phyloP scores from a whole-genome alignment of 2,329 filamentous ascomycete species.

The Knufia petricola region DNA sequence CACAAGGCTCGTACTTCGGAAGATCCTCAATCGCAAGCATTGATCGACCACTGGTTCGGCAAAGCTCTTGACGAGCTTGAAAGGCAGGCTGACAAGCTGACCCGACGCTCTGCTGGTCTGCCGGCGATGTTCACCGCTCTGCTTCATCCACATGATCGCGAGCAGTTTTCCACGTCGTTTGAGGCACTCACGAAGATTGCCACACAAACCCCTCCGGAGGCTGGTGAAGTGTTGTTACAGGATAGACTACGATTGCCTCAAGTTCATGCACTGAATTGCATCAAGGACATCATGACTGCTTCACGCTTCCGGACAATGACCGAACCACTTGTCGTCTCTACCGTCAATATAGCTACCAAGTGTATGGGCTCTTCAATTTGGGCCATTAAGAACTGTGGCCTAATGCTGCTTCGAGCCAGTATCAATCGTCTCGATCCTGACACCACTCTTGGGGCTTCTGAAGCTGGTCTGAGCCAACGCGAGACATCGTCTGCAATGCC shows the following conservation, averaged over 20 bases:
- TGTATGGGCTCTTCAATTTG: slow-evolving; percentile 75
- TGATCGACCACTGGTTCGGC: slow-evolving; percentile 49
- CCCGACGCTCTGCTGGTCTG: slow-evolving; percentile 82
- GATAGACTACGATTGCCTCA: slow-evolving; percentile 60
- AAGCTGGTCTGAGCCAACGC: slow-evolving; percentile 27
- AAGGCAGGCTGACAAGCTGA: slow-evolving; percentile 66
- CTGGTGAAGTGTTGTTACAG: slow-evolving; percentile 21
- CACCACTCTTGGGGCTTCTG: slow-evolving; percentile 43
- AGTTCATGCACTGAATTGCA: slow-evolving; percentile 87
- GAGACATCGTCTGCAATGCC: slow-evolving; percentile 5
- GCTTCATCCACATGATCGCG: slow-evolving; percentile 52
- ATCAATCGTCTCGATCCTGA: slow-evolving; percentile 27
- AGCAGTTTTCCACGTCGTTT: slow-evolving; percentile 57
- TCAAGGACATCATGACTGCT: slow-evolving; percentile 85
- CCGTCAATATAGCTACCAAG: slow-evolving; percentile 68
- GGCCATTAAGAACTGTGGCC: slow-evolving; percentile 87
- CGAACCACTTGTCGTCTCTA: slow-evolving; percentile 62
- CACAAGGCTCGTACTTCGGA: slow-evolving; percentile 48
- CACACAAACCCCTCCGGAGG: neutral
- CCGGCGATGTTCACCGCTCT: slow-evolving; percentile 79
- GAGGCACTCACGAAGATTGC: slow-evolving; percentile 26
- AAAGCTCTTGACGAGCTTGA: slow-evolving; percentile 60
- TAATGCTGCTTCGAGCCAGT: slow-evolving; percentile 78
- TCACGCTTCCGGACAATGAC: slow-evolving; percentile 64
- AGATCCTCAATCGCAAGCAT: slow-evolving; percentile 32